Evolutionary conservation across 768 basidiomycete genomes (phyloP).

Genomic region (Hypsizygus marmoreus): DNA sequence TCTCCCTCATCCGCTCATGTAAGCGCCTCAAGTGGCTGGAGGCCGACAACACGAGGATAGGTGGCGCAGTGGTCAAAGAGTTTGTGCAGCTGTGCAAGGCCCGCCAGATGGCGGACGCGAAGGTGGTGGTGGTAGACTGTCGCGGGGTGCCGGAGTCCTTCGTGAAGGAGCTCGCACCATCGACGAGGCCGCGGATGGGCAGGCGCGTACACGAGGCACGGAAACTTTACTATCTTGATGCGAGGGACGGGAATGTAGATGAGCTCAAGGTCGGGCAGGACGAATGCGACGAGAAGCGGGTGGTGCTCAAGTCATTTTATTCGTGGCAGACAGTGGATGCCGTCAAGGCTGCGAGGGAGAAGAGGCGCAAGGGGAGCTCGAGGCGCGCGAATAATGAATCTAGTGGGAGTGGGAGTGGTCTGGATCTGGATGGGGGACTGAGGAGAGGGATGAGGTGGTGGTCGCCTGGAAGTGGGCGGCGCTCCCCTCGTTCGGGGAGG

Average conservation of each 20-base stretch:
- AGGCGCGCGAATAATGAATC: too few relatives aligned
- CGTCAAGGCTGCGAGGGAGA: constrained; percentile 66
- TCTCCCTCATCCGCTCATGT: constrained; percentile 65
- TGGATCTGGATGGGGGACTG: constrained; percentile 26
- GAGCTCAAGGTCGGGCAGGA: constrained; percentile 72
- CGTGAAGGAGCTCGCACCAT: constrained; percentile 59
- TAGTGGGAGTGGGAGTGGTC: constrained; percentile 40
- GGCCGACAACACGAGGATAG: constrained; percentile 78
- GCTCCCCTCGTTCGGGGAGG: constrained; percentile 39
- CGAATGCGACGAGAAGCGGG: constrained; percentile 73
- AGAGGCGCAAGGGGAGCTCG: constrained; percentile 54
- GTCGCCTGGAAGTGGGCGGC: constrained; percentile 52
- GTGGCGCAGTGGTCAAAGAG: constrained; percentile 58
- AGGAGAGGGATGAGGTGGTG: constrained; percentile 47
- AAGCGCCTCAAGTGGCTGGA: constrained; percentile 65
- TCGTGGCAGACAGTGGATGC: constrained; percentile 86
- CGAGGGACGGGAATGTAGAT: constrained; percentile 61
- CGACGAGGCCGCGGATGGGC: constrained; percentile 69
- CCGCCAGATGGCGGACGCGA: constrained; percentile 51
- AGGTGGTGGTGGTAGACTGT: constrained; percentile 75
- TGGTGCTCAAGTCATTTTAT: constrained; percentile 84
- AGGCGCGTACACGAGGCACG: constrained; percentile 77
- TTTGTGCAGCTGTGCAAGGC: constrained; percentile 61
- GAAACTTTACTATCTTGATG: constrained; percentile 71
- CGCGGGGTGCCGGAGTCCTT: constrained; percentile 62